These are phyloP conservation scores for Delonix regia DNA, from an alignment of 306 rosid species.

Conservation along the genomic window DNA sequence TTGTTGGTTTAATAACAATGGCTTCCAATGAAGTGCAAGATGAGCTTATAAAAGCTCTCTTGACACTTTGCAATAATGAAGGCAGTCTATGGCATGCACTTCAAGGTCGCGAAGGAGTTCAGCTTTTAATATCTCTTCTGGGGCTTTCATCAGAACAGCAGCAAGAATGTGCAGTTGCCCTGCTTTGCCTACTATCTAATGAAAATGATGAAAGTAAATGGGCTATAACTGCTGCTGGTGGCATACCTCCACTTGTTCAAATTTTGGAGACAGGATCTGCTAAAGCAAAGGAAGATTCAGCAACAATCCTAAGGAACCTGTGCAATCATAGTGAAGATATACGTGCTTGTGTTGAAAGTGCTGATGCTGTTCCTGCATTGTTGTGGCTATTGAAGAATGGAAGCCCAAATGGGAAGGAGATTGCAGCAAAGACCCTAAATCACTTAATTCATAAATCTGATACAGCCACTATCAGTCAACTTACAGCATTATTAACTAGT, in stretches of 20 bases:
- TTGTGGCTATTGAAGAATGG: slow-evolving; percentile 96
- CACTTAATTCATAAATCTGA: slow-evolving; percentile 97
- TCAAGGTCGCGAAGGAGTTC: slow-evolving; percentile 98
- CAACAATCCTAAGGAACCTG: slow-evolving; percentile 88
- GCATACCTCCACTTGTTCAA: slow-evolving; percentile 99
- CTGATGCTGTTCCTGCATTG: slow-evolving; percentile 98
- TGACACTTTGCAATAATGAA: slow-evolving; percentile 79
- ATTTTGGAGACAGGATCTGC: slow-evolving; percentile 94
- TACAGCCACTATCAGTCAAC: slow-evolving; percentile 94
- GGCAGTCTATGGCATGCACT: slow-evolving; percentile 91
- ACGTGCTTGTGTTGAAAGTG: slow-evolving; percentile 99
- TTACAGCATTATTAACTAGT: slow-evolving; percentile 90
- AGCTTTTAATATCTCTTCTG: slow-evolving; percentile 88
- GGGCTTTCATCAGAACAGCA: slow-evolving; percentile 99
- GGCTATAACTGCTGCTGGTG: slow-evolving; percentile 99
- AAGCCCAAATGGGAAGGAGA: slow-evolving; percentile 95
- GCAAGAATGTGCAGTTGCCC: slow-evolving; percentile 97
- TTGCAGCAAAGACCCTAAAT: slow-evolving; percentile 94
- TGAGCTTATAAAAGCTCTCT: slow-evolving; percentile 84
- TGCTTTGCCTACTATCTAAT: slow-evolving; percentile 83
- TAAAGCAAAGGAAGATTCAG: slow-evolving; percentile 99
- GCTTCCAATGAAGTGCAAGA: slow-evolving; percentile 89
- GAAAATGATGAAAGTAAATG: slow-evolving; percentile 98
- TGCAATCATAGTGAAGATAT: slow-evolving; percentile 99
- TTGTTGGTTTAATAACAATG: slow-evolving; percentile 98